Base-by-base conservation (phyloP, 179 eudicot genomes). In the Nepenthes alata region DNA sequence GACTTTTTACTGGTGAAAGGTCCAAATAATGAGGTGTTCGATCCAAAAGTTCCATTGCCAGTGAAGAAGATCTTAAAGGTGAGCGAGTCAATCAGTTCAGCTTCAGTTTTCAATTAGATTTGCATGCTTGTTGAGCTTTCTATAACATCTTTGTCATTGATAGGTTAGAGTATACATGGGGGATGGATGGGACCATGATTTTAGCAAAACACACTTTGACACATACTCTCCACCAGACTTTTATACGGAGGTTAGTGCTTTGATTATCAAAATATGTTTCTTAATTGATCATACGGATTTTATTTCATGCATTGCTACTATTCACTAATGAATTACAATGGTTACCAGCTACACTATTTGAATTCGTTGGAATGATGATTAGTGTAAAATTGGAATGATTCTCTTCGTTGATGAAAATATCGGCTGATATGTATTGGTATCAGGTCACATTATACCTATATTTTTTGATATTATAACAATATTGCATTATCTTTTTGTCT, bases 161-260 rank as follows among this genome's bases (percentile, higher is more conserved):
- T 59, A 34, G 97, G 87, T 88, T 12, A 74, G 58, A 25, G 82
- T 85, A 12, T 91, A 85, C 72, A 74, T 82, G 89, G 96, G 97
- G 4, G 84, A 88, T 41, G 97, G 97, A 60, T 91, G 97, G 97
- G 76, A 75, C 55, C 53, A 65, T 49, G 96, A 91, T 79, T 88
- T 85, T 63, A 72, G 69, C 64, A 81, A 77, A 66, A 83, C 90
- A 44, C 87, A 88, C 65, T 88, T 88, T 37, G 96, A 91, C 68
- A 57, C 78, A 12, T 85, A 75, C 67, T 88, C 94, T 25, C 95
- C 95, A 6, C 97, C 96, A 11, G 96, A 88, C 63, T 85, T 88
- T 52, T 91, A 86, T 55, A 69, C 83, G 35, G 82, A 80, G 83
- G 83, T 76, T 47, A 57, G 74, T 59, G 11, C 49, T 25, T 25